phyloP scores from a whole-genome alignment of 805 yeast species.

The Kuraishia cidri region DNA sequence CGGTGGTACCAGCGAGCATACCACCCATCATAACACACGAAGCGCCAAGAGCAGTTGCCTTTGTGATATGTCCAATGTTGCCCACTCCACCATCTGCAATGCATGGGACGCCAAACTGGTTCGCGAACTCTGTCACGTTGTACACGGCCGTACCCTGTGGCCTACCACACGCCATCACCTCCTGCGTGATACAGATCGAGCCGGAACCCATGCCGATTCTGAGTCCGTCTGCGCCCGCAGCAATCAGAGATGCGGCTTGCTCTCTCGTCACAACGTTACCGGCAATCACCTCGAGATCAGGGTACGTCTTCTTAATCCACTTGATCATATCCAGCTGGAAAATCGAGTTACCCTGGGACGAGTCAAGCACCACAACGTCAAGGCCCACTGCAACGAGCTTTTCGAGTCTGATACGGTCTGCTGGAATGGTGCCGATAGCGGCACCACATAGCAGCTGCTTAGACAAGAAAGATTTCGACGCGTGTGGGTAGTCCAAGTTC shows the following conservation, averaged over 20 bases:
- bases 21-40: conserved; percentile 99
- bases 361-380: conserved; percentile 92
- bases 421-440: conserved; percentile 89
- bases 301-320: conserved; percentile 77
- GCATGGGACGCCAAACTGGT: conserved; percentile 94
- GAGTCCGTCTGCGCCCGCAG: conserved; percentile 95
- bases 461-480: conserved; percentile 86
- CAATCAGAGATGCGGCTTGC: conserved; percentile 93
- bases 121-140: conserved; percentile 89
- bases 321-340: conserved; percentile 92
- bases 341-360: conserved; percentile 95
- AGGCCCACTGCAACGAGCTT: conserved; percentile 92
- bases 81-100: conserved; percentile 99
- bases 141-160: conserved; percentile 99
- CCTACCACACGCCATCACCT: conserved; percentile 99
- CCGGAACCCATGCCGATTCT: conserved; percentile 99
- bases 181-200: conserved; percentile 98
- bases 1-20: conserved; percentile 96
- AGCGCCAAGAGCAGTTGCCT: conserved; percentile 95
- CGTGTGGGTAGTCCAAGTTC: conserved; percentile 87
- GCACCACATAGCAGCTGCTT: conserved; percentile 99
- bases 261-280: conserved; percentile 99
- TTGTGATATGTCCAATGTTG: conserved; percentile 96
- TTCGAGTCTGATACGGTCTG: conserved; percentile 77
- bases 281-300: conserved; percentile 82